Evolutionary conservation across 345 rosid genomes (phyloP).

Genomic region (Citrus trifoliata): DNA sequence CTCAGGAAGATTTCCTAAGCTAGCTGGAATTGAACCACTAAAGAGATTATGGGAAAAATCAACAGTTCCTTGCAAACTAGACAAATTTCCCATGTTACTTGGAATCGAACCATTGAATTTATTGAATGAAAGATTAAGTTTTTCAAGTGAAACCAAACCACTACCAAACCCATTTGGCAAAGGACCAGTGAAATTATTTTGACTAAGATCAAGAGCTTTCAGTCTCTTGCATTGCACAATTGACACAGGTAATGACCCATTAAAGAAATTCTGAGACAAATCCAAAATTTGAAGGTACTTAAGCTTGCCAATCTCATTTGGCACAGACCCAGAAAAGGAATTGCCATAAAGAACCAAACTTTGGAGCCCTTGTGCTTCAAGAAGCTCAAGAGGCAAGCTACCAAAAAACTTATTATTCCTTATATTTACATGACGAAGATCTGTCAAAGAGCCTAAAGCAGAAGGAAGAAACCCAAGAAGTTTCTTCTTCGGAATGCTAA

Average conservation of each 20-base stretch:
- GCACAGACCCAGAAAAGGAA: slow-evolving; percentile 72
- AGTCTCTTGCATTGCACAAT: slow-evolving; percentile 76
- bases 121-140: slow-evolving; percentile 81
- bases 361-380: slow-evolving; percentile 72
- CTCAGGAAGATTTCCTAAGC: slow-evolving; percentile 82
- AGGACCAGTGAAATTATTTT: slow-evolving; percentile 72
- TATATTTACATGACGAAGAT: slow-evolving; percentile 85
- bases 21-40: slow-evolving; percentile 72
- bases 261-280: slow-evolving; percentile 81
- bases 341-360: slow-evolving; percentile 93
- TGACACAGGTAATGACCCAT: slow-evolving; percentile 67
- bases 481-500: slow-evolving; percentile 83
- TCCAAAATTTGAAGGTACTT: slow-evolving; percentile 71
- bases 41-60: slow-evolving; percentile 90
- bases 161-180: slow-evolving; percentile 71
- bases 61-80: slow-evolving; percentile 88
- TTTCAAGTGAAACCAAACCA: slow-evolving; percentile 62
- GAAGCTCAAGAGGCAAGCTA: slow-evolving; percentile 63
- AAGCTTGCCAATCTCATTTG: slow-evolving; percentile 67
- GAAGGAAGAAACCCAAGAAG: slow-evolving; percentile 78
- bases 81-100: slow-evolving; percentile 70
- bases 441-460: slow-evolving; percentile 71
- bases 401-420: slow-evolving; percentile 75
- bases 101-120: slow-evolving; percentile 70
- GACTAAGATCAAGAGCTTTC: slow-evolving; percentile 68